These are phyloP conservation scores for Allomyces macrogynus DNA, from an alignment of 192 early-diverging fungal genomes.

Conservation along the genomic window DNA sequence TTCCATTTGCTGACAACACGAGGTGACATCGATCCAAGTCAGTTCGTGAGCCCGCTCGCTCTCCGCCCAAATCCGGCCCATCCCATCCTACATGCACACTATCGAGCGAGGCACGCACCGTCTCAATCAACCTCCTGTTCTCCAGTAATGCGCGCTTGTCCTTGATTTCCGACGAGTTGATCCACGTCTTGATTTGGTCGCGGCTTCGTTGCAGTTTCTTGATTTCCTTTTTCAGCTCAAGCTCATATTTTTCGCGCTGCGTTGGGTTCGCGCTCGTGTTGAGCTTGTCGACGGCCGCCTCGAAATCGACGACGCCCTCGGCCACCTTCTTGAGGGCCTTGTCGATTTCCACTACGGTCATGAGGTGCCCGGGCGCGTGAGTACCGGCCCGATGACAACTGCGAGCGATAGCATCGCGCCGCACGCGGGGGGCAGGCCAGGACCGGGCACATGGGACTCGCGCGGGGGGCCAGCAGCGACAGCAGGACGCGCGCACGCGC, in stretches of 20 bases:
- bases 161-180: slow-evolving; percentile 85
- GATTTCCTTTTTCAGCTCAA: slow-evolving; percentile 95
- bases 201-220: slow-evolving; percentile 90
- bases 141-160: slow-evolving; percentile 79
- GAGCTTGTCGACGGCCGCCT: slow-evolving; percentile 75
- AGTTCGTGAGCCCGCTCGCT: too few relatives aligned
- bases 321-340: slow-evolving; percentile 81
- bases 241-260: slow-evolving; percentile 94
- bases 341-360: slow-evolving; percentile 72
- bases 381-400: too few relatives aligned
- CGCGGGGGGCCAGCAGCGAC: too few relatives aligned
- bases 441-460: too few relatives aligned
- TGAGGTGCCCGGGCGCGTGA: too few relatives aligned
- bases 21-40: neutral
- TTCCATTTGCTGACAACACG: slow-evolving; percentile 71
- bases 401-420: too few relatives aligned
- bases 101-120: slow-evolving; percentile 30
- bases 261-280: slow-evolving; percentile 51
- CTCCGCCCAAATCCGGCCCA: too few relatives aligned
- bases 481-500: too few relatives aligned
- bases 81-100: neutral
- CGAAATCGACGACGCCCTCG: slow-evolving; percentile 89
- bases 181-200: slow-evolving; percentile 98
- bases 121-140: slow-evolving; percentile 82
- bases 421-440: too few relatives aligned